phyloP scores from a whole-genome alignment of 1,284 basidiomycete genomes.

The Sanghuangporus weigelae region DNA sequence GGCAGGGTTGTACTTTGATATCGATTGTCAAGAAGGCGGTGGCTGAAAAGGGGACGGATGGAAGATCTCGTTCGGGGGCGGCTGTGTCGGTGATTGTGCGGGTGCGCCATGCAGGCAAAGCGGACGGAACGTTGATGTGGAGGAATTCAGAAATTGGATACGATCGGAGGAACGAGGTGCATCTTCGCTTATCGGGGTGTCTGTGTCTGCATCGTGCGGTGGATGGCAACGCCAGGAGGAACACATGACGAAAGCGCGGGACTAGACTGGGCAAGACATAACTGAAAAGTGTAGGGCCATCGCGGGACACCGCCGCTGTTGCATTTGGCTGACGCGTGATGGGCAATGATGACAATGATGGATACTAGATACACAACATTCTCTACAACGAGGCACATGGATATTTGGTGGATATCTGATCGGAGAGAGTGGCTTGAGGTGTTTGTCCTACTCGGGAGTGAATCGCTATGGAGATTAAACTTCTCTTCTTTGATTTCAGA shows the following conservation, averaged over 20 bases:
- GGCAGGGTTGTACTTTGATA: background rate
- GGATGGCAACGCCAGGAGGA: background rate
- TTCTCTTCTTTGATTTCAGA: no score
- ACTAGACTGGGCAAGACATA: background rate
- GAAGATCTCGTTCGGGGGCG: background rate
- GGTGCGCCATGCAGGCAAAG: background rate
- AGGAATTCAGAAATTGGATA: background rate
- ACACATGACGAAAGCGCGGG: background rate
- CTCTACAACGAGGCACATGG: no score
- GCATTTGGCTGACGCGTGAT: background rate
- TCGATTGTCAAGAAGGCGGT: background rate
- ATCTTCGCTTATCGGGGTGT: background rate
- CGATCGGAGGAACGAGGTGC: background rate
- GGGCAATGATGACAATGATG: background rate
- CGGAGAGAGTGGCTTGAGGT: no score
- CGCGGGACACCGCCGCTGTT: background rate
- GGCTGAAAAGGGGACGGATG: background rate
- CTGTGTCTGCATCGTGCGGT: background rate
- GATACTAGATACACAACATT: no score
- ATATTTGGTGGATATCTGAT: no score
- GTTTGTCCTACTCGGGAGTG: no score
- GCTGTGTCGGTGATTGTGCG: background rate
- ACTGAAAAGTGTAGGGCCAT: background rate
- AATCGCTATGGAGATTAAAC: no score
- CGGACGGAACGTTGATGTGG: background rate